Base-by-base conservation (phyloP, 2,329 filamentous ascomycete species). In the Zymoseptoria crescenta region DNA sequence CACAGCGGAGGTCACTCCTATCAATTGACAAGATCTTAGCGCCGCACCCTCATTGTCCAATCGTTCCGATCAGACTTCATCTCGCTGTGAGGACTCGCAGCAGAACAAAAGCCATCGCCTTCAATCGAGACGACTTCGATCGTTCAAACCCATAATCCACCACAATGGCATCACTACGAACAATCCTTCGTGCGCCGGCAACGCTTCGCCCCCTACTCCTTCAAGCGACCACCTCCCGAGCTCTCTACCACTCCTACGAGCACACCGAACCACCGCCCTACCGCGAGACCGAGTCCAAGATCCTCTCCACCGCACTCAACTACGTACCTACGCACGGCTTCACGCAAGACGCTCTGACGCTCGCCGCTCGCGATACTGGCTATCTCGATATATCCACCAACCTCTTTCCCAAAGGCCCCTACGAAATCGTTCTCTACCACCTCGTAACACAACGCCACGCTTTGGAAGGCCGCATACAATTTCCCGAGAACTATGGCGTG, bases 321-420 rank as follows among this genome's bases (percentile, higher is more conserved):
- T 88, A 96, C 73, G 85, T 97, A 8, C 91, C 91, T 19, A 74
- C 81, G 55, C 83, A 91, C 72, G 94, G 94, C 72, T 99, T 97
- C 80, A 89, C 90, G 0, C 77, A 80, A 54, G 80, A 83, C 20
- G 80, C 92, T 0, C 81, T 99, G 8, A 82, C 83, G 50, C 82
- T 88, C 21, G 94, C 93, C 62, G 90, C 90, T 61, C 85, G 85
- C 69, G 91, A 96, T 69, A 85, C 87, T 19, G 91, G 92, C 51
- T 96, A 93, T 73, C 85, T 91, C 56, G 89, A 94, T 71, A 91
- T 93, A 59, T 92, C 89, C 60, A 85, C 89, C 8, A 92, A 91
- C 69, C 78, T 96, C 20, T 85, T 99, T 58, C 86, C 90, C 0
- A 81, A 87, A 49, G 90, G 89, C 7, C 83, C 86, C 21, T 96